Percentiles rank a stretch among this genome's conserved stretches.
Conservation (phyloP, 148 eudicot species). For the Gaultheria prostrata region DNA sequence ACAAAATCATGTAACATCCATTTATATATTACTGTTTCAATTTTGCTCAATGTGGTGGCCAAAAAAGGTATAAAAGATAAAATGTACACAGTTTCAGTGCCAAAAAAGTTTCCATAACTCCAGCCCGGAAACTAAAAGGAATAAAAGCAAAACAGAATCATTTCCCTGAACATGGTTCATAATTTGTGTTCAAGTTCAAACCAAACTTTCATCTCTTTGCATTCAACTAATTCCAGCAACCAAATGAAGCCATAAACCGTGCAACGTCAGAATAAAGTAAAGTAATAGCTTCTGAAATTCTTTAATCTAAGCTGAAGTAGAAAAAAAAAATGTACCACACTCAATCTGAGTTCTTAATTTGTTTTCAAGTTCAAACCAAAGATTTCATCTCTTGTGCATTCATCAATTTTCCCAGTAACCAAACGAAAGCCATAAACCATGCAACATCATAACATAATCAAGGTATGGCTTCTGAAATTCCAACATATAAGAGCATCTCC, state of each 20-base stretch:
- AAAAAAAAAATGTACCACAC: neutral
- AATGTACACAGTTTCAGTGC: neutral
- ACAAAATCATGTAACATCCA: neutral
- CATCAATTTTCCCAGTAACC: neutral
- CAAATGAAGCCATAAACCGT: neutral
- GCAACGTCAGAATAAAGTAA: neutral
- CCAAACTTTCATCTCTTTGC: neutral
- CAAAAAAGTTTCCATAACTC: neutral
- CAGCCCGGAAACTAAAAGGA: neutral
- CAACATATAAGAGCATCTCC: neutral
- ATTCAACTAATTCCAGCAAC: neutral
- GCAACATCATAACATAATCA: too few species aligned
- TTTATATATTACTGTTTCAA: neutral
- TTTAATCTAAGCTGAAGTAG: neutral
- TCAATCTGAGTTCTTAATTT: neutral
- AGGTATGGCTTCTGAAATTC: too few species aligned
- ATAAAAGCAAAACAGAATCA: neutral
- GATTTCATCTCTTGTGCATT: neutral
- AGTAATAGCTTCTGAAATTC: neutral
- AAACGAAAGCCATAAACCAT: neutral
- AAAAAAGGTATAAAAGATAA: neutral
- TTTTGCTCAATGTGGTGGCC: neutral
- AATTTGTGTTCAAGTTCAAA: neutral
- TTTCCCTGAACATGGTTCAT: neutral
- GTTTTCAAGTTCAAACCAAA: slow-evolving; percentile 3